Percentiles rank a stretch among this genome's conserved stretches.
phyloP scores from a whole-genome alignment of 2,329 filamentous ascomycete species.

The Penicillium fuscoglaucum region DNA sequence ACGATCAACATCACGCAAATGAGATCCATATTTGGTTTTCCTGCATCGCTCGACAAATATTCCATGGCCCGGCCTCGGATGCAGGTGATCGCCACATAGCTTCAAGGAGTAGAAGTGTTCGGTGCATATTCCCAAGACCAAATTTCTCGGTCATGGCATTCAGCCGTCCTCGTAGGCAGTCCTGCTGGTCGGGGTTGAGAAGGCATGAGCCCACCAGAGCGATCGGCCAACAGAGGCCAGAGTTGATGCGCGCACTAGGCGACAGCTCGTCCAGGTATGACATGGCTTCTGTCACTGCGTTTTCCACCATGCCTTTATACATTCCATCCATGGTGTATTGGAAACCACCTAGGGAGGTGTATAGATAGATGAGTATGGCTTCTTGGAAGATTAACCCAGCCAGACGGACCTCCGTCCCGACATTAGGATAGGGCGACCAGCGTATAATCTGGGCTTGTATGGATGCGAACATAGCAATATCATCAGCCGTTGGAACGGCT shows the following conservation, averaged over 20 bases:
- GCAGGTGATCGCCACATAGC: slow-evolving; percentile 45
- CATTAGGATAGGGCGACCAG: slow-evolving; percentile 41
- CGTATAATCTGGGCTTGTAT: slow-evolving; percentile 46
- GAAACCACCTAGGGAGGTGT: slow-evolving; percentile 30
- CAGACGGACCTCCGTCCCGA: slow-evolving; percentile 41
- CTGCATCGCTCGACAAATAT: slow-evolving; percentile 49
- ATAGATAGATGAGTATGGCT: slow-evolving; percentile 48
- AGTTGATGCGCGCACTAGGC: slow-evolving; percentile 34
- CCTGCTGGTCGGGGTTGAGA: slow-evolving; percentile 21
- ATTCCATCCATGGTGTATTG: slow-evolving; percentile 28
- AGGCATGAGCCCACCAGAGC: slow-evolving; percentile 34
- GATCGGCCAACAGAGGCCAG: slow-evolving; percentile 38
- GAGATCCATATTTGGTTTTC: slow-evolving; percentile 52
- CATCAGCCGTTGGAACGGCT: slow-evolving; percentile 38
- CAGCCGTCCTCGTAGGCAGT: slow-evolving; percentile 32
- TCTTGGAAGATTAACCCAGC: slow-evolving; percentile 50
- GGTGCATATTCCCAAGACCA: slow-evolving; percentile 50
- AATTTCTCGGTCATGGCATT: slow-evolving; percentile 34
- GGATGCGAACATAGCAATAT: slow-evolving; percentile 47
- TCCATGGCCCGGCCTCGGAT: slow-evolving; percentile 45
- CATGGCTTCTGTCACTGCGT: slow-evolving; percentile 31
- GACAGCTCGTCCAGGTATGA: slow-evolving; percentile 28
- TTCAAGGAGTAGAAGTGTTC: slow-evolving; percentile 46
- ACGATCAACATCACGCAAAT: slow-evolving; percentile 42
- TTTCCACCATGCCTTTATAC: slow-evolving; percentile 28